phyloP scores from a whole-genome alignment of 2,329 filamentous ascomycete genomes.

The Neurospora crassa region DNA sequence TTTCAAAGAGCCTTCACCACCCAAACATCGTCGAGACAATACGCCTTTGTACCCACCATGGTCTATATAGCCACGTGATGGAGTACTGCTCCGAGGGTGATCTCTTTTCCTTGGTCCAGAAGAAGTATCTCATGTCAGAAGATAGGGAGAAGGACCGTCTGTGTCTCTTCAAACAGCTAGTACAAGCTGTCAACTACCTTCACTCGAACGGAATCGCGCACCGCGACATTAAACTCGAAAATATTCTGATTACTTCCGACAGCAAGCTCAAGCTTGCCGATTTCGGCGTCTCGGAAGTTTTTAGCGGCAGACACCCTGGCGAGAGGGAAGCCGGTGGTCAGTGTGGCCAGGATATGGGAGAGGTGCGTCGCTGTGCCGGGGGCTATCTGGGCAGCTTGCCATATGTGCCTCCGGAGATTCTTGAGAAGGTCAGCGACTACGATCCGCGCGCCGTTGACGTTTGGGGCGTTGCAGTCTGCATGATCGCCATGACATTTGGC shows the following conservation, averaged over 20 bases:
- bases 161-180: constrained; percentile 83
- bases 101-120: constrained; percentile 64
- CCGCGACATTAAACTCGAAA: constrained; percentile 85
- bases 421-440: constrained; percentile 53
- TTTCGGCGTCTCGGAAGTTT: constrained; percentile 83
- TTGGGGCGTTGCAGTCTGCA: constrained; percentile 79
- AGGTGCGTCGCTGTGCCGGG: constrained; percentile 61
- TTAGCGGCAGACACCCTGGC: constrained; percentile 72
- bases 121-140: constrained; percentile 54
- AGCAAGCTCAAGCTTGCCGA: constrained; percentile 86
- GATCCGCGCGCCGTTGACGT: constrained; percentile 76
- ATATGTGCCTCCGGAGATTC: constrained; percentile 80
- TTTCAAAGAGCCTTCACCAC: constrained; percentile 75
- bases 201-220: constrained; percentile 81
- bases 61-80: constrained; percentile 86
- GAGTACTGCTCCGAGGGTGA: constrained; percentile 81
- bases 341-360: constrained; percentile 64
- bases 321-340: constrained; percentile 61
- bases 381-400: constrained; percentile 79
- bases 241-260: constrained; percentile 67
- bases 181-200: constrained; percentile 73
- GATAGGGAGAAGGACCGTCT: constrained; percentile 60
- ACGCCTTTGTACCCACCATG: constrained; percentile 63
- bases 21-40: constrained; percentile 80
- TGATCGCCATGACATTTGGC: constrained; percentile 64